Evolutionary conservation across 2,329 filamentous ascomycete genomes (phyloP), one percentile per base, ranked within the genome.

Genomic region (Cladosporium velox): DNA sequence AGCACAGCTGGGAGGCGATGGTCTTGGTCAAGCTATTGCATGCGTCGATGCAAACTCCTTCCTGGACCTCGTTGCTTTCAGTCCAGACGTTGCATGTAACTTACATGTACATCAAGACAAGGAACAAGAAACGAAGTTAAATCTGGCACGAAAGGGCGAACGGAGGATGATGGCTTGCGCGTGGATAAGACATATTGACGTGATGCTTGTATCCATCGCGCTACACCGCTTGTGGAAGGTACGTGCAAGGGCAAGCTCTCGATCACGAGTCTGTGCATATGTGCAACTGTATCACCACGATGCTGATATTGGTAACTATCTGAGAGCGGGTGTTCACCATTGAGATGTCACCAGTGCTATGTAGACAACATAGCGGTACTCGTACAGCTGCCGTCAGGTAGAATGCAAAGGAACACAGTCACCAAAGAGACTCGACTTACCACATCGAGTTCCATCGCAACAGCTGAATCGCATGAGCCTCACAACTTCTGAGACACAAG

Each of bases 171-270:
- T 44, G 41, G 41, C 41, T 47, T 24, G 41, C 41, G 41, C 41
- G 41, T 47, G 41, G n/a, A 47, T 47, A 47, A 47, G 41, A 47
- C 41, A 47, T 47, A 21, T 47, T 47, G 41, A 47, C 41, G 41
- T 47, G 41, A 47, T 47, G 41, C 41, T 47, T 47, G 41, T 47
- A 47, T 47, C 41, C 41, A 47, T 47, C 10, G 52, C 52, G 52
- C 52, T 55, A 55, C 32, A 28, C 52, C 32, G 52, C 52, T 55
- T 55, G 52, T 1, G 52, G 52, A 55, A 55, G 52, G 52, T 34
- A 28, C 41, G 41, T 47, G 41, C 41, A 47, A 47, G 41, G 41
- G 41, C n/a, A 47, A 47, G 41, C 41, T 47, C 41, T 12, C n/a
- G 41, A 21, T 21, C 21, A 11, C 8, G 41, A 47, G 41, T 47